phyloP scores from a whole-genome alignment of 192 early-diverging fungal genomes.

The Coemansia pectinata region DNA sequence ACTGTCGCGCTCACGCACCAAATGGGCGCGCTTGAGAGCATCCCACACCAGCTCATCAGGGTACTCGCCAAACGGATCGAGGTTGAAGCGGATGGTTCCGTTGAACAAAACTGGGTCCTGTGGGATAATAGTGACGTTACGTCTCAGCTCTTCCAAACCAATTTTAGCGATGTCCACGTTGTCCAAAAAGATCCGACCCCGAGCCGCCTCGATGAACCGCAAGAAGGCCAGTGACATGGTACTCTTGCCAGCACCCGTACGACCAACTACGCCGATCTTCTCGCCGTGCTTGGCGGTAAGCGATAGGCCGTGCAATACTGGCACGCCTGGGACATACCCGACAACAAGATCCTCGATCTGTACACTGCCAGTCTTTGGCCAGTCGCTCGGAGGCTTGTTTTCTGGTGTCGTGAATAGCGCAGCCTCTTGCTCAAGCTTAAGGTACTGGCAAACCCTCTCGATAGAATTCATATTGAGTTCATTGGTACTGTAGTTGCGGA shows the following conservation, averaged over 20 bases:
- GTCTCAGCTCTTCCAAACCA: conserved; percentile 74
- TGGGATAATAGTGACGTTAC: conserved; percentile 84
- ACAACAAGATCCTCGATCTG: conserved; percentile 67
- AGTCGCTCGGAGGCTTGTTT: conserved; percentile 54
- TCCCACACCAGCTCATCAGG: conserved; percentile 73
- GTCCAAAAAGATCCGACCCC: conserved; percentile 70
- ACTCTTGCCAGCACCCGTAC: conserved; percentile 82
- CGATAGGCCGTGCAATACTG: conserved; percentile 74
- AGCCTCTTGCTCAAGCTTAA: conserved; percentile 75
- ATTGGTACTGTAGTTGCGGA: conserved; percentile 72
- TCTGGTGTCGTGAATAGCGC: conserved; percentile 58
- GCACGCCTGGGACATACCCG: conserved; percentile 74
- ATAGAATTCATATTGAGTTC: conserved; percentile 86
- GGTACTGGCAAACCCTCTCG: conserved; percentile 83
- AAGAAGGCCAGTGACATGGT: conserved; percentile 71
- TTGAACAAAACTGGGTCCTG: conserved; percentile 83
- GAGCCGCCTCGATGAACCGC: conserved; percentile 69
- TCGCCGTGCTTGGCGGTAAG: conserved; percentile 67
- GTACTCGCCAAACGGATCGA: conserved; percentile 84
- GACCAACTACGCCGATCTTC: conserved; percentile 89
- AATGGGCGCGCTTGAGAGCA: conserved; percentile 70
- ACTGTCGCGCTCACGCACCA: conserved; percentile 48
- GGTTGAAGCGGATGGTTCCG: conserved; percentile 76
- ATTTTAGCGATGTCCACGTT: conserved; percentile 72
- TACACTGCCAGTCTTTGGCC: conserved; percentile 73